phyloP scores from a whole-genome alignment of 495 filamentous ascomycete species.

The Elaphomyces granulatus region DNA sequence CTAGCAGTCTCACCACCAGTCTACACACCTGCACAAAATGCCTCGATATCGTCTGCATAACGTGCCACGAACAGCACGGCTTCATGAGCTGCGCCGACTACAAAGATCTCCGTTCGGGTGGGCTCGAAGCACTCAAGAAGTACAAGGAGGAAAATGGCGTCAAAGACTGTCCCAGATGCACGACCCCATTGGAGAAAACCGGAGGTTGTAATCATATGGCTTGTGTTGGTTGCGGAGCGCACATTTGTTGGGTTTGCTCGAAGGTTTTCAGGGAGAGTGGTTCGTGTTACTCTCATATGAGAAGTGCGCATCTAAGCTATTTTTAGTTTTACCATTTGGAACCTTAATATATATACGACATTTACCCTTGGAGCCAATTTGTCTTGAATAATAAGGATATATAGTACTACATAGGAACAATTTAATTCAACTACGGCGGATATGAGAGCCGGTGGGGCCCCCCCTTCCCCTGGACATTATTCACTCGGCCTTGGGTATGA shows the following conservation, averaged over 20 bases:
- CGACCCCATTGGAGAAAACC: conserved; percentile 13
- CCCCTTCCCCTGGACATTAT: too few relatives aligned
- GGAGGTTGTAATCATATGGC: conserved; percentile 22
- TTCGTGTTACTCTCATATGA: conserved; percentile 17
- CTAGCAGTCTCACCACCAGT: conserved; percentile 7
- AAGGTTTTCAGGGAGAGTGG: conserved; percentile 6
- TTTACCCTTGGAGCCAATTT: too few relatives aligned
- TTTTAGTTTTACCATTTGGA: too few relatives aligned
- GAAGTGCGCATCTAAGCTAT: too few relatives aligned
- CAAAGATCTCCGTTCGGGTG: conserved; percentile 6
- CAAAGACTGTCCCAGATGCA: conserved; percentile 18
- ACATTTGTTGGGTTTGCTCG: conserved; percentile 25
- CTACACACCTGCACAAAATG: conserved; percentile 19
- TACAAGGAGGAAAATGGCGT: conserved; percentile 12
- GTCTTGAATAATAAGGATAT: too few relatives aligned
- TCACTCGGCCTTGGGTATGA: too few relatives aligned
- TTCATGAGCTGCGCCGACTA: conserved; percentile 21
- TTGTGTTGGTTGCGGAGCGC: conserved; percentile 12
- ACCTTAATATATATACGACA: too few relatives aligned
- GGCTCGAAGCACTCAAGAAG: conserved; percentile 2
- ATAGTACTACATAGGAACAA: too few relatives aligned
- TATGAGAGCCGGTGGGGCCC: too few relatives aligned
- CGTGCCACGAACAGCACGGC: conserved; percentile 19
- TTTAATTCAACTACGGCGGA: too few relatives aligned
- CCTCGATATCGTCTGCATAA: conserved; percentile 19